These are phyloP conservation scores for Biancaea sappan DNA, from an alignment of 306 rosid species.

Conservation along the genomic window DNA sequence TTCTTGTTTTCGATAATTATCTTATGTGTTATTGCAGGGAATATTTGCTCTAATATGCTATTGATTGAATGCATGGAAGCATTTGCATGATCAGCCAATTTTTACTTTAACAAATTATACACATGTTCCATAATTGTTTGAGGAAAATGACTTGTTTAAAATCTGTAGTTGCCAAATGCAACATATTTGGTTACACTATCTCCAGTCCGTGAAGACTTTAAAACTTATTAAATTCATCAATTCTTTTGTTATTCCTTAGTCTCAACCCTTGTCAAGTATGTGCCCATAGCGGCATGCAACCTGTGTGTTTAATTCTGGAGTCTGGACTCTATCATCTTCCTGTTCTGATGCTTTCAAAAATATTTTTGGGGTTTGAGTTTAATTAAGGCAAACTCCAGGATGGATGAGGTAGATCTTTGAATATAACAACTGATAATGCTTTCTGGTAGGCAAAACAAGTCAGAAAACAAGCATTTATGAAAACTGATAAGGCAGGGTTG, in stretches of 20 bases:
- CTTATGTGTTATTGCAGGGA: neutral
- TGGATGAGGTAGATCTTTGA: constrained; percentile 16
- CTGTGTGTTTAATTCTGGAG: neutral
- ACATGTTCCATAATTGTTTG: neutral
- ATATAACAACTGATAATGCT: constrained; percentile 8
- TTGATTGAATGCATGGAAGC: neutral
- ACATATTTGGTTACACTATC: neutral
- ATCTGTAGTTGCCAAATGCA: constrained; percentile 8
- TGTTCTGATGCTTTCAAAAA: neutral
- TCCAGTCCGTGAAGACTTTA: neutral
- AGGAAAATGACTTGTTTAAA: neutral
- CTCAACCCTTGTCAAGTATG: neutral
- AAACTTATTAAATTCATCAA: neutral
- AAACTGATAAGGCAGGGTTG: no score
- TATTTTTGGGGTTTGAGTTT: neutral
- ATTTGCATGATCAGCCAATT: neutral
- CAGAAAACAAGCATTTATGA: constrained; percentile 13
- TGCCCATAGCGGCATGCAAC: neutral
- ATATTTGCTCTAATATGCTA: neutral
- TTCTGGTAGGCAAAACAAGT: constrained; percentile 11
- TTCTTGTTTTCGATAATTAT: constrained; percentile 18
- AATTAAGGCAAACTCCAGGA: neutral
- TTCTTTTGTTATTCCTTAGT: constrained; percentile 4
- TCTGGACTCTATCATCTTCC: neutral
- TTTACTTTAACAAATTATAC: neutral